These are phyloP conservation scores for Cyberlindnera xishuangbannaensis DNA, from an alignment of 805 yeast genomes.

Conservation along the genomic window DNA sequence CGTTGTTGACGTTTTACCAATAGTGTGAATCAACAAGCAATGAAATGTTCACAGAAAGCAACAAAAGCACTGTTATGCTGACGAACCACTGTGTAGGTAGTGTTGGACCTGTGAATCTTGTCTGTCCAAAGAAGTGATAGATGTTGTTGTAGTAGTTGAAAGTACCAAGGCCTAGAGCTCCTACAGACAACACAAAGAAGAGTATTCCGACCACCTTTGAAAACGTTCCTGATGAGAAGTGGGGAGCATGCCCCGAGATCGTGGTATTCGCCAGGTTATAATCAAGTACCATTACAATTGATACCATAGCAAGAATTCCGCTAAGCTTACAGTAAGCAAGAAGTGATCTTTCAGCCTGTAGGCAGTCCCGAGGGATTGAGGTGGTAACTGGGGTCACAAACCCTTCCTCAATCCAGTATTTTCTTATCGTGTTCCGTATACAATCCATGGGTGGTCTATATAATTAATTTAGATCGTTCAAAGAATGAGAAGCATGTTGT, in stretches of 20 bases:
- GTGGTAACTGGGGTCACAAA: conserved; percentile 11
- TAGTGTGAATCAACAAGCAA: conserved; percentile 14
- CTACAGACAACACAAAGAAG: conserved; percentile 11
- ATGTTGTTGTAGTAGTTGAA: conserved; percentile 21
- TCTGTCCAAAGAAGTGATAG: conserved; percentile 13
- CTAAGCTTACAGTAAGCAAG: conserved; percentile 21
- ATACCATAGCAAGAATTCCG: conserved; percentile 14
- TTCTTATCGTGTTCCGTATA: not conserved
- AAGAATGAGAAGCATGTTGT: too few relatives aligned
- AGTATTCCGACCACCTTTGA: conserved; percentile 12
- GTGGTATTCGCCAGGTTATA: conserved; percentile 8
- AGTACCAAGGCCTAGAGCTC: conserved; percentile 12
- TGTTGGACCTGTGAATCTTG: conserved; percentile 9
- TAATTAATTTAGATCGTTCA: too few relatives aligned
- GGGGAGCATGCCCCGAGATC: conserved; percentile 3
- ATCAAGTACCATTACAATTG: conserved; percentile 19
- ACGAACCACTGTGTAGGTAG: conserved; percentile 9
- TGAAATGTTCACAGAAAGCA: conserved; percentile 15
- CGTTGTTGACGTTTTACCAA: too few relatives aligned
- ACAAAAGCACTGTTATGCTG: not conserved
- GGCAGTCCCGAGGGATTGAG: conserved; percentile 24
- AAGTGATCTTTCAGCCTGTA: conserved; percentile 24
- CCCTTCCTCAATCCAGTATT: conserved; percentile 7
- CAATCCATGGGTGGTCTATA: not conserved
- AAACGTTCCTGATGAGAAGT: conserved; percentile 6